Evolutionary conservation across 1,284 basidiomycete genomes (phyloP).

Genomic region (Serendipita sp.): DNA sequence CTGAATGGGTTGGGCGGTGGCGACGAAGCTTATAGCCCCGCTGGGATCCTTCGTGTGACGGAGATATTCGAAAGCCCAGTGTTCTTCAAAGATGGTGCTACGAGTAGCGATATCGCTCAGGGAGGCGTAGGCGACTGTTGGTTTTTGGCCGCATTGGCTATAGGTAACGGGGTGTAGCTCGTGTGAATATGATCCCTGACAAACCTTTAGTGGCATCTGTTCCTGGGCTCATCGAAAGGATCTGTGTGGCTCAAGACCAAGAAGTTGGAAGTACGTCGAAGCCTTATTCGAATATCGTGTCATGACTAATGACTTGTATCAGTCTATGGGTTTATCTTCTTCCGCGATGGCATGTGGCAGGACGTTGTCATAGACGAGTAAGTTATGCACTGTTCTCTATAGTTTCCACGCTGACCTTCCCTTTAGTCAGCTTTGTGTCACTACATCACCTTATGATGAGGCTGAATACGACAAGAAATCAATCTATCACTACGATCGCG

Average conservation of each 20-base stretch:
- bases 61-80: conserved; percentile 33
- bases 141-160: conserved; percentile 35
- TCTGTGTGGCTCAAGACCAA: conserved; percentile 29
- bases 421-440: conserved; percentile 12
- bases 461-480: conserved; percentile 9
- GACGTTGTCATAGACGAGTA: conserved; percentile 15
- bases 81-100: conserved; percentile 30
- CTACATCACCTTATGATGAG: conserved; percentile 14
- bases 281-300: too few relatives aligned
- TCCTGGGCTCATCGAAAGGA: conserved; percentile 31
- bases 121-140: conserved; percentile 33
- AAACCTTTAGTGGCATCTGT: conserved; percentile 21
- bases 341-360: conserved; percentile 14
- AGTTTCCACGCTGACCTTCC: background rate
- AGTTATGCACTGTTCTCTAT: background rate
- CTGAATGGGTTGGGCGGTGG: conserved; percentile 24
- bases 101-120: conserved; percentile 27
- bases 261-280: background rate
- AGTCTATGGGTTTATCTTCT: conserved; percentile 14
- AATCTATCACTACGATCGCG: conserved; percentile 13
- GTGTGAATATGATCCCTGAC: background rate
- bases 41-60: conserved; percentile 30
- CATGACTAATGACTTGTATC: too few relatives aligned
- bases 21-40: conserved; percentile 21
- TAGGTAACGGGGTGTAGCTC: background rate